Percentiles rank a stretch among this genome's conserved stretches.
Conservation (phyloP, 2,329 filamentous ascomycete species). For the Penicillium concentricum region DNA sequence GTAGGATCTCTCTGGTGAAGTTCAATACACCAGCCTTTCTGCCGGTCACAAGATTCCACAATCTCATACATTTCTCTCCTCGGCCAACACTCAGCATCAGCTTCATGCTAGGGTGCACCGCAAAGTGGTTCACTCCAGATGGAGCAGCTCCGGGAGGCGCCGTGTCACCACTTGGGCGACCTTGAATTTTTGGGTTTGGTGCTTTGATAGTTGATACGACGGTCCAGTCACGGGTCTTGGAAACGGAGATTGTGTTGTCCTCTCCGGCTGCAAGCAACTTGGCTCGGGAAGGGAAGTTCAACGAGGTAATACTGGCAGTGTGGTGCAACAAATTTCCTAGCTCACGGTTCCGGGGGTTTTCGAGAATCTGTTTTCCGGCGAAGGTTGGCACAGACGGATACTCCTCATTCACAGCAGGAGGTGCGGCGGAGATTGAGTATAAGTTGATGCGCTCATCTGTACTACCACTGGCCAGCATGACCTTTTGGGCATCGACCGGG, state of each 20-base stretch:
- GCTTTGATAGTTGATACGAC: constrained; percentile 84
- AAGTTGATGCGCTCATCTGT: constrained; percentile 95
- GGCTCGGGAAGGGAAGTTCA: constrained; percentile 78
- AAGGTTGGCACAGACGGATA: constrained; percentile 65
- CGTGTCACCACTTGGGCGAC: constrained; percentile 85
- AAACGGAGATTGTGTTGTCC: constrained; percentile 87
- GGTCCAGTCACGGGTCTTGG: constrained; percentile 84
- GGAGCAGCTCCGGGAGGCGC: constrained; percentile 77
- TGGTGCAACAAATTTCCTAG: constrained; percentile 86
- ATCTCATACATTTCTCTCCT: constrained; percentile 84
- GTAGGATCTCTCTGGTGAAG: constrained; percentile 71
- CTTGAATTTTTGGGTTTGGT: constrained; percentile 75
- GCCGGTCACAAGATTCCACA: constrained; percentile 96
- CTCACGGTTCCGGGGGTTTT: constrained; percentile 85
- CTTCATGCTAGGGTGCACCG: constrained; percentile 94
- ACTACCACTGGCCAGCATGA: constrained; percentile 85
- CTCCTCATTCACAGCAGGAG: constrained; percentile 56
- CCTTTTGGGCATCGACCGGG: constrained; percentile 66
- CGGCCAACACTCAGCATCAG: constrained; percentile 90
- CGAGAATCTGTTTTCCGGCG: constrained; percentile 69
- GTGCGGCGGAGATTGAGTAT: constrained; percentile 78
- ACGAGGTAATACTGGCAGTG: constrained; percentile 72
- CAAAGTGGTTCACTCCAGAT: constrained; percentile 90
- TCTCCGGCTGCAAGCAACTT: constrained; percentile 88
- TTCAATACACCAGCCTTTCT: constrained; percentile 92